These are phyloP conservation scores for Sedum album DNA, from an alignment of 164 flowering plant genomes.

Conservation along the genomic window DNA sequence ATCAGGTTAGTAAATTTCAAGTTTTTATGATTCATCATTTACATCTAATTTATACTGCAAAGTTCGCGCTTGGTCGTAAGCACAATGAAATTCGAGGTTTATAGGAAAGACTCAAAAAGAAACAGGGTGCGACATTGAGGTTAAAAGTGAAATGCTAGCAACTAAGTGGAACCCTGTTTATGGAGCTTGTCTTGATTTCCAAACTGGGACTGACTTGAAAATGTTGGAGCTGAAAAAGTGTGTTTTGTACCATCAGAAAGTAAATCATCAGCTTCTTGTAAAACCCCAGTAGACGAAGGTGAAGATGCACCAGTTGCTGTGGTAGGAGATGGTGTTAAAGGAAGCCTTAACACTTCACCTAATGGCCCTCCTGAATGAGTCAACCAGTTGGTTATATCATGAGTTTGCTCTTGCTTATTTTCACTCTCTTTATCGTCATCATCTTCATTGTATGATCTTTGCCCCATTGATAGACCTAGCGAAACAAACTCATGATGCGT, in stretches of 20 bases:
- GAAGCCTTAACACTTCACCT: conserved; percentile 4
- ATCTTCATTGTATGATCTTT: neutral
- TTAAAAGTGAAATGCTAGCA: neutral
- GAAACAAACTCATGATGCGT: neutral
- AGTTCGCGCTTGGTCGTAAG: neutral
- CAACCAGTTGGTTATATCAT: neutral
- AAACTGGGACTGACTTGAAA: neutral
- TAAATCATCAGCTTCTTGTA: neutral
- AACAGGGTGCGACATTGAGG: too few relatives aligned
- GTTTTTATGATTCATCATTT: neutral
- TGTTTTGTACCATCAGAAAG: neutral
- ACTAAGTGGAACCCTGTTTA: neutral
- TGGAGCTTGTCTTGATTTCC: neutral
- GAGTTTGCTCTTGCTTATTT: neutral
- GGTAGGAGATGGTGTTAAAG: neutral
- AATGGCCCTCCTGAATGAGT: conserved; percentile 1
- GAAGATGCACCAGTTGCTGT: neutral
- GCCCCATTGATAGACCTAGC: conserved; percentile 2
- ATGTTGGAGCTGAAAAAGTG: neutral
- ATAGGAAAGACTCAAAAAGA: neutral
- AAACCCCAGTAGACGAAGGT: neutral
- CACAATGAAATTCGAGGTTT: neutral
- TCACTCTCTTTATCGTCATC: neutral
- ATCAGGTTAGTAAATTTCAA: neutral
- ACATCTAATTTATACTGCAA: neutral